phyloP scores from a whole-genome alignment of 2,329 filamentous ascomycete species.

The Aspergillus caelatus region DNA sequence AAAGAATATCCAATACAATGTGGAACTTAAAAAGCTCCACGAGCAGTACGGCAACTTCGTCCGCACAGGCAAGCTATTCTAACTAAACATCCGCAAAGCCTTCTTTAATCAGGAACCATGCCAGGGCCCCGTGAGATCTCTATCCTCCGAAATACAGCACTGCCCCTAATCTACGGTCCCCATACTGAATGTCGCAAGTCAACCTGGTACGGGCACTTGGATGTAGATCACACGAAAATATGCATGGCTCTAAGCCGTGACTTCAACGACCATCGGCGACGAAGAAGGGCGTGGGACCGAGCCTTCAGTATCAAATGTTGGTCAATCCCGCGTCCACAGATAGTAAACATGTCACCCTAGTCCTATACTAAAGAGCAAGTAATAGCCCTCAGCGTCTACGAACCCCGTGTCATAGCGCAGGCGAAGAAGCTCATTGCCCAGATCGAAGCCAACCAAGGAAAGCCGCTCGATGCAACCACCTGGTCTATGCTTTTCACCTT shows the following conservation, averaged over 20 bases:
- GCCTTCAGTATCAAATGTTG: slow-evolving; percentile 17
- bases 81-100: neutral
- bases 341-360: too few species aligned
- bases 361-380: neutral
- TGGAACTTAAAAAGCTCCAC: slow-evolving; percentile 33
- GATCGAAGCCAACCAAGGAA: neutral
- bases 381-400: neutral
- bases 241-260: slow-evolving; percentile 12
- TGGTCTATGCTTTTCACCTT: slow-evolving; percentile 43
- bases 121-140: slow-evolving; percentile 16
- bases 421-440: neutral
- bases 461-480: slow-evolving; percentile 25
- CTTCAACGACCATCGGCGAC: slow-evolving; percentile 15
- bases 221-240: neutral
- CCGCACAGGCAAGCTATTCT: slow-evolving; percentile 28
- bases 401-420: neutral
- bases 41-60: slow-evolving; percentile 38
- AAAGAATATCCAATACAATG: slow-evolving; percentile 32
- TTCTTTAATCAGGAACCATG: neutral
- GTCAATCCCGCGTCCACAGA: neutral
- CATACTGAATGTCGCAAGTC: slow-evolving; percentile 16
- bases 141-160: slow-evolving; percentile 14
- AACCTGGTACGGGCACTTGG: slow-evolving; percentile 19
- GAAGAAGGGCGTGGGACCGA: slow-evolving; percentile 17
- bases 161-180: slow-evolving; percentile 13